phyloP scores from a whole-genome alignment of 805 yeast genomes.

The Ogataea glucozyma region DNA sequence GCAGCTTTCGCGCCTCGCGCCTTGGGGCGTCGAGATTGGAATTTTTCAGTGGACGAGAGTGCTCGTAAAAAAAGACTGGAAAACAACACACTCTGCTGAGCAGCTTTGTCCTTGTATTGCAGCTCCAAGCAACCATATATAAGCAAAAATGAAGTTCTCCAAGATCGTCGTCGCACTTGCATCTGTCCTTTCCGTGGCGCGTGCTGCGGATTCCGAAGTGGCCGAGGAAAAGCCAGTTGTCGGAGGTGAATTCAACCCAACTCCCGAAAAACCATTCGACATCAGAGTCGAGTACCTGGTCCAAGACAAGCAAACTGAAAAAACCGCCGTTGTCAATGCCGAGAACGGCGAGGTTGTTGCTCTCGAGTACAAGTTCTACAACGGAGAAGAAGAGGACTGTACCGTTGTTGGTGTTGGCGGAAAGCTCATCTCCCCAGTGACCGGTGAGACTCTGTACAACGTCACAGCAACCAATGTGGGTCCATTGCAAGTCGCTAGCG shows the following conservation, averaged over 20 bases:
- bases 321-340: slow-evolving; percentile 44
- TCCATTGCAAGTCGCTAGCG: slow-evolving; percentile 53
- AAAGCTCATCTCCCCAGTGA: slow-evolving; percentile 53
- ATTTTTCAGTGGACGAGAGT: slow-evolving; percentile 10
- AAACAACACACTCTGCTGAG: not conserved
- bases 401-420: slow-evolving; percentile 73
- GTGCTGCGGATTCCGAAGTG: slow-evolving; percentile 19
- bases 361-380: slow-evolving; percentile 51
- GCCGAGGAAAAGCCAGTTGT: slow-evolving; percentile 15
- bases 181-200: slow-evolving; percentile 21
- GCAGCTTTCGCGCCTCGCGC: not conserved
- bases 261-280: slow-evolving; percentile 42
- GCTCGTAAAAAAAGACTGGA: too few species aligned
- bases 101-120: not conserved
- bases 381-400: slow-evolving; percentile 52
- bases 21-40: slow-evolving; percentile 7
- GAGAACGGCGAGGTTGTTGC: slow-evolving; percentile 54
- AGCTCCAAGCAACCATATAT: not conserved
- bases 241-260: slow-evolving; percentile 32
- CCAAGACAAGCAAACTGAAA: slow-evolving; percentile 42
- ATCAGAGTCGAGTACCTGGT: slow-evolving; percentile 51
- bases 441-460: slow-evolving; percentile 55
- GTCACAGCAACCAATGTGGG: slow-evolving; percentile 66
- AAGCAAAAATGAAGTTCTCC: slow-evolving; percentile 23
- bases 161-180: slow-evolving; percentile 18